A percentile compares a stretch with the other conserved stretches of the same genome.
Conservation (phyloP, 345 rosid genomes). For the Citrus reticulata region DNA sequence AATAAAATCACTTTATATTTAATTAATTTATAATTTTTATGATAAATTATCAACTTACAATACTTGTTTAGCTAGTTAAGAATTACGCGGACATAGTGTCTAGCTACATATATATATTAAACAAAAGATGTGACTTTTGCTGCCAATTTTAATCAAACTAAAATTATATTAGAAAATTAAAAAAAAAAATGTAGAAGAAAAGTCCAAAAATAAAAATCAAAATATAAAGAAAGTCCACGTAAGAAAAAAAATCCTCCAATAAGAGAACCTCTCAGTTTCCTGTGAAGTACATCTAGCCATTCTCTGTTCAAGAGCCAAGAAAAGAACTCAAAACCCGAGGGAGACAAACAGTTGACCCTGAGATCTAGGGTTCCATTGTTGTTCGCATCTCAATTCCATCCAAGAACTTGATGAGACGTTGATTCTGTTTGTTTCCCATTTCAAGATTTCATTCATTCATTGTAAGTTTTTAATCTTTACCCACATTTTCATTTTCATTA, state of each 20-base stretch:
- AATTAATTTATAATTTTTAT: too few relatives aligned
- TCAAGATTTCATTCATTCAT: background rate
- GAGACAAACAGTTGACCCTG: constrained; percentile 2
- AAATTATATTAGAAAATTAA: too few relatives aligned
- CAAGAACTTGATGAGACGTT: background rate
- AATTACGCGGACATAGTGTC: too few relatives aligned
- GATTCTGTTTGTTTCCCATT: background rate
- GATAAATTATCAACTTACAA: too few relatives aligned
- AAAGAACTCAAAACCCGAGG: background rate
- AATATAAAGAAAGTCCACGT: background rate
- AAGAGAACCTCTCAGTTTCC: background rate
- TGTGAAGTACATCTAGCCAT: too few relatives aligned
- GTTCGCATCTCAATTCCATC: background rate
- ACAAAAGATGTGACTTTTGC: too few relatives aligned
- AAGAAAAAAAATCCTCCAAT: background rate
- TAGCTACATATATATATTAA: too few relatives aligned
- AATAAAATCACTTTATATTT: too few relatives aligned
- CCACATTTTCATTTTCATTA: background rate
- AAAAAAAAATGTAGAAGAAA: too few relatives aligned
- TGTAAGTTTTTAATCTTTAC: background rate
- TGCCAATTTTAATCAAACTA: too few relatives aligned
- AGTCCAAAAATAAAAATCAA: too few relatives aligned
- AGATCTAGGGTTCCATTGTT: background rate
- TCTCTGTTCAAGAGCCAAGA: background rate
- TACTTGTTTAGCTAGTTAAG: too few relatives aligned